Evolutionary conservation across 2,329 filamentous ascomycete genomes (phyloP), one percentile per base, ranked within the genome.

Genomic region (Aspergillus uvarum): DNA sequence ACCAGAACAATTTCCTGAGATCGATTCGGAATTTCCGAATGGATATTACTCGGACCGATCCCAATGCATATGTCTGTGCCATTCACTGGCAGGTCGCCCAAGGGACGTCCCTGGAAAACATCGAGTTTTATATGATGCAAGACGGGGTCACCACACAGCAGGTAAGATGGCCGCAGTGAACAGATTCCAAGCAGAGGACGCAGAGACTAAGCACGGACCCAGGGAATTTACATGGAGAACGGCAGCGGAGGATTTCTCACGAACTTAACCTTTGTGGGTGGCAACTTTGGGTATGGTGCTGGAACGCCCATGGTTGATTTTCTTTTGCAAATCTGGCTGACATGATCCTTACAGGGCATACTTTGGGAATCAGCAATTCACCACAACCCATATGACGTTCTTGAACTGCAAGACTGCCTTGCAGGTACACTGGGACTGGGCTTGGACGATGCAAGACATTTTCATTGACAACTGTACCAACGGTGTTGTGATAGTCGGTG

Each of bases 61-160:
- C 47, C 6, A 26, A 29, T 7, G 57, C 59, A 1, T 66, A 81
- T 81, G 35, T 80, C 0, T 68, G 64, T 26, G 68, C 67, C 65
- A 89, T 91, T 63, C 88, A 90, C 74, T 91, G 88, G 88, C 88
- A 91, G 75, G 88, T 91, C 10, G 87, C 89, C 16, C 88, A 91
- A 48, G 88, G 87, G 31, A 90, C 88, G 1, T 87, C 84, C 61
- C 77, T 91, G 54, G 87, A 91, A 75, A 91, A 91, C 77, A 87
- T 91, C 52, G 81, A 85, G 66, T 90, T 92, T 80, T 84, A 88
- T 75, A 90, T 91, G 88, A 72, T 72, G 64, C 74, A 80, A 61
- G 75, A 72, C 2, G 58, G 62, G 12, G 68, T 69, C 16, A 72
- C 70, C n/a, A 72, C 71, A 14, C 72, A 69, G 1, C 63, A 71